Conservation (phyloP, 2,329 filamentous ascomycete genomes). For the Colletotrichum sp. region DNA sequence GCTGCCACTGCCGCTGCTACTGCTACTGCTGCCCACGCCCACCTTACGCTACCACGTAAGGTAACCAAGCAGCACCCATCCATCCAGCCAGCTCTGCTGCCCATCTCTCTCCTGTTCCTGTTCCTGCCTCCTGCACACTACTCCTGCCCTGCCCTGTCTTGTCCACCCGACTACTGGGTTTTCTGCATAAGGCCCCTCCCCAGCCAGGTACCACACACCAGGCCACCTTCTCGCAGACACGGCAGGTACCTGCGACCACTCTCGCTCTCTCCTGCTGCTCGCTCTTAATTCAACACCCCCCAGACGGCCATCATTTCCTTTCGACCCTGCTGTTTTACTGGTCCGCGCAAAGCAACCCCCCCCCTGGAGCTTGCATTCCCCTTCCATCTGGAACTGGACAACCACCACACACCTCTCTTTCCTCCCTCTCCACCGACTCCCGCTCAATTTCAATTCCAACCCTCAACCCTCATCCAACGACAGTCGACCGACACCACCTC, state of each 20-base stretch:
- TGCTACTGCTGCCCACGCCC: neutral
- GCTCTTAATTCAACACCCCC: slow-evolving; percentile 17
- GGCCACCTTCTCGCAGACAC: neutral
- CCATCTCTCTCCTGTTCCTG: neutral
- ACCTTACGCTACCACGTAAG: neutral
- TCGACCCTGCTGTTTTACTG: slow-evolving; percentile 23
- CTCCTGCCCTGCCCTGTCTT: neutral
- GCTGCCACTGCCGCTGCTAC: neutral
- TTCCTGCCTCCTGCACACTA: neutral
- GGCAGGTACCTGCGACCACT: slow-evolving; percentile 4
- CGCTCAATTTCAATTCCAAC: slow-evolving; percentile 20
- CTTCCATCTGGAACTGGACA: slow-evolving; percentile 22
- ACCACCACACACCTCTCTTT: slow-evolving; percentile 22
- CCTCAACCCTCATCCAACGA: slow-evolving; percentile 21
- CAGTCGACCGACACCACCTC: slow-evolving; percentile 15
- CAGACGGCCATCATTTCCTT: slow-evolving; percentile 24
- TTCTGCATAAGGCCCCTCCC: slow-evolving; percentile 10
- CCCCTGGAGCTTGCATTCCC: slow-evolving; percentile 26
- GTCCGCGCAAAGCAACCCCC: slow-evolving; percentile 20
- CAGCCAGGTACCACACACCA: neutral
- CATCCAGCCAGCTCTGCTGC: neutral
- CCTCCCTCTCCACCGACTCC: slow-evolving; percentile 22
- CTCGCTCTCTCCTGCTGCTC: neutral
- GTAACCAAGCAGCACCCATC: neutral
- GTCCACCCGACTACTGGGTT: slow-evolving; percentile 16